Percentiles rank a stretch among this genome's conserved stretches.
phyloP scores from a whole-genome alignment of 2,329 filamentous ascomycete species.

The Cryphonectria radicalis region DNA sequence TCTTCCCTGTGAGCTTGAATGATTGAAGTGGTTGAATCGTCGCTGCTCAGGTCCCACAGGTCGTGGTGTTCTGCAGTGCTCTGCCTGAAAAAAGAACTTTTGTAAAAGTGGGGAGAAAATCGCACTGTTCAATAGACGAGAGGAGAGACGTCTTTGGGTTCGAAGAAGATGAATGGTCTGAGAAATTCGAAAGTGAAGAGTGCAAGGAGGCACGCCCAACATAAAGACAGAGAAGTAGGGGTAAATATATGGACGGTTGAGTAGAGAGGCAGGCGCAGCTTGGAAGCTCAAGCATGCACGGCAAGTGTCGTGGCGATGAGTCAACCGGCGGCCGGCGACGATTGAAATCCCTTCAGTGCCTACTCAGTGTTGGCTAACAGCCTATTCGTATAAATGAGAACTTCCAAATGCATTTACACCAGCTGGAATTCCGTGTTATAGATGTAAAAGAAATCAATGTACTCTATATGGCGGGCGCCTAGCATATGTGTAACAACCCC shows the following conservation, averaged over 20 bases:
- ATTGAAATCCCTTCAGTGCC: background rate
- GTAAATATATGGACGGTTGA: background rate
- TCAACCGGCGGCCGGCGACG: slow-evolving; percentile 24
- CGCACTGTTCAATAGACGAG: background rate
- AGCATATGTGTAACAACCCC: background rate
- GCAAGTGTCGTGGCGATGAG: slow-evolving; percentile 10
- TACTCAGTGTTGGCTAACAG: background rate
- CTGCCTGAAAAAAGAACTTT: slow-evolving; percentile 2
- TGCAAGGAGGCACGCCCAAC: background rate
- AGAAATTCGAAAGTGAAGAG: background rate
- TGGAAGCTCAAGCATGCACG: background rate
- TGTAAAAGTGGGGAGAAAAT: background rate
- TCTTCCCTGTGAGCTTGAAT: background rate
- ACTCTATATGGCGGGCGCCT: background rate
- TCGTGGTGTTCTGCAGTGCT: background rate
- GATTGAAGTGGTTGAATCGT: background rate
- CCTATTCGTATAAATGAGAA: background rate
- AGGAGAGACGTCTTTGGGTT: background rate
- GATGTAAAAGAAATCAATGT: background rate
- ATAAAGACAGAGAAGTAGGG: background rate
- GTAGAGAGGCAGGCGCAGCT: background rate
- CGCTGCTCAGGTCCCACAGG: no score
- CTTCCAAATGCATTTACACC: background rate
- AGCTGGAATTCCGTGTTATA: background rate
- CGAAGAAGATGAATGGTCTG: background rate